Percentiles rank a stretch among this genome's conserved stretches.
Evolutionary conservation across 139 green algal species (phyloP).

Genomic region (Spirogloea muscicola): DNA sequence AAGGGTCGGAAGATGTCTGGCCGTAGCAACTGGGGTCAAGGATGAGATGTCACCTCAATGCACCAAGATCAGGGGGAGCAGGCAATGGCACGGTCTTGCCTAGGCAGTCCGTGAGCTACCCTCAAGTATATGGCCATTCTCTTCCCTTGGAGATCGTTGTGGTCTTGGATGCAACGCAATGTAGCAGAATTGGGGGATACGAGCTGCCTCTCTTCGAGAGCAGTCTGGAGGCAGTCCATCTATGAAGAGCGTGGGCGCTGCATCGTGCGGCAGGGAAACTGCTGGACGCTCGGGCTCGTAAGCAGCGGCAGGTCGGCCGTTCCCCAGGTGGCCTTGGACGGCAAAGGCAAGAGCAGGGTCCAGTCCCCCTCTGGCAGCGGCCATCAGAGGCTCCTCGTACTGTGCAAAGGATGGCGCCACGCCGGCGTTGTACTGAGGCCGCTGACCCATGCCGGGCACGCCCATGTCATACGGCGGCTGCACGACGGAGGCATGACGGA

Average conservation of each 20-base stretch:
- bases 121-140: not conserved
- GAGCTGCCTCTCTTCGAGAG: slow-evolving; percentile 23
- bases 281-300: slow-evolving; percentile 1
- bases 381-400: no score
- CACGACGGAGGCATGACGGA: no score
- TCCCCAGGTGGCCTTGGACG: no score
- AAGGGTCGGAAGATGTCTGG: slow-evolving; percentile 46
- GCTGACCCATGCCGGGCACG: no score
- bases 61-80: not conserved
- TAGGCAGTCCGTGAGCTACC: not conserved
- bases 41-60: not conserved
- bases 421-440: no score
- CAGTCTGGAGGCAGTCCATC: slow-evolving; percentile 34
- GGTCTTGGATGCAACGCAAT: not conserved
- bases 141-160: not conserved
- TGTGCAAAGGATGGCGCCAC: no score
- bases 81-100: not conserved
- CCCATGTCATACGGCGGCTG: no score
- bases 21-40: not conserved
- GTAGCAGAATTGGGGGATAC: slow-evolving; percentile 8
- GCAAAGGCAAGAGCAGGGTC: no score
- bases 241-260: slow-evolving; percentile 30
- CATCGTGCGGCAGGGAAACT: slow-evolving; percentile 27
- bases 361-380: no score
- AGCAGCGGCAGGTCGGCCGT: no score